Evolutionary conservation across 768 basidiomycete genomes (phyloP), one percentile per base, ranked within the genome.

Genomic region (Leccinellum luteum): DNA sequence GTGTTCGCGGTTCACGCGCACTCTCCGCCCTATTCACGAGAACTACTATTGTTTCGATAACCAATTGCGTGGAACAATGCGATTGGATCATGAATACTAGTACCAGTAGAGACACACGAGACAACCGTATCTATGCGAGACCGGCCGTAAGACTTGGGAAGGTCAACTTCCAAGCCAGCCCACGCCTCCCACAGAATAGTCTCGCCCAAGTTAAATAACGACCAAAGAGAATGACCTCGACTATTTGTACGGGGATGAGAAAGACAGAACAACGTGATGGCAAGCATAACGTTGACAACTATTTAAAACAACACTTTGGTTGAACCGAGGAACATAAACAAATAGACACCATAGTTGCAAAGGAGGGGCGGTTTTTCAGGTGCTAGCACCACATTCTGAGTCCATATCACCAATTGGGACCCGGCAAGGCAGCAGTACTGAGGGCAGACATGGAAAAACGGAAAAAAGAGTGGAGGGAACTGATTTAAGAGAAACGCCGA

Each of bases 121-220:
- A 59, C 35, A 53, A 51, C 23, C 50, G 49, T 58, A 59, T 41
- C 60, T 58, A 50, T 51, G 38, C 55, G 51, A 57, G 51, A 28
- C 34, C 25, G 23, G 23, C 38, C 51, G 50, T 55, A 52, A 47
- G 51, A 68, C 66, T 68, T 35, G 65, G 69, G 68, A 73, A 76
- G 74, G 67, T 67, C 76, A 71, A 76, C 76, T 74, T 73, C 73
- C 66, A 62, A 69, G 57, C 63, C 56, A 66, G 58, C 56, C 52
- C 55, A 51, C 17, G 48, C 54, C 57, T 57, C 43, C 60, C 49
- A 49, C 34, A 35, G 41, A 35, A 58, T 49, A 48, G n/a, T 49
- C 58, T 48, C 54, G 58, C 51, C 35, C 10, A 54, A 60, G 60
- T 68, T 69, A 60, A 64, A 65, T 66, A 67, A 60, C 52, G 41